A percentile compares a stretch with the other conserved stretches of the same genome.
Evolutionary conservation across 2,329 filamentous ascomycete species (phyloP).

Genomic region (Nemania sp.): DNA sequence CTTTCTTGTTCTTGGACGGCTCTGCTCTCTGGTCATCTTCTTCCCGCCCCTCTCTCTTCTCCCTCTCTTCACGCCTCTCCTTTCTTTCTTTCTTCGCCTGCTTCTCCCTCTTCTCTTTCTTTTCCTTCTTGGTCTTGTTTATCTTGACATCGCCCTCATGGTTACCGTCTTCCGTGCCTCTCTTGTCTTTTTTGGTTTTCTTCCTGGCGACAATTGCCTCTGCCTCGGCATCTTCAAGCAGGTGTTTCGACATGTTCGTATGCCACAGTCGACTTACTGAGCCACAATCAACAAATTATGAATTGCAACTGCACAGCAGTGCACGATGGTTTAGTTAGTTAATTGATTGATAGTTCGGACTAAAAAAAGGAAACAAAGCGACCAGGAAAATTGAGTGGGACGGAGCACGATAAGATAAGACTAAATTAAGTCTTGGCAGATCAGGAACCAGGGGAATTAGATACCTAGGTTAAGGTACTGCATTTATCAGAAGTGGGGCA

Average conservation of each 20-base stretch:
- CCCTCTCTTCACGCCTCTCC: constrained; percentile 30
- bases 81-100: constrained; percentile 34
- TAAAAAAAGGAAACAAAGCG: too few species aligned
- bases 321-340: too few species aligned
- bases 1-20: constrained; percentile 31
- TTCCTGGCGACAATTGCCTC: constrained; percentile 40
- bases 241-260: constrained; percentile 39
- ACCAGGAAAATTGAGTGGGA: constrained; percentile 12
- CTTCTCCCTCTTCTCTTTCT: constrained; percentile 20
- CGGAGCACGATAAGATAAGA: constrained; percentile 2
- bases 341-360: too few species aligned
- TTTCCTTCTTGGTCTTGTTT: constrained; percentile 38
- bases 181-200: constrained; percentile 47
- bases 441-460: not conserved
- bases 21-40: constrained; percentile 28
- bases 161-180: constrained; percentile 39
- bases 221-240: constrained; percentile 38
- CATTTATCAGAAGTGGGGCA: too few species aligned
- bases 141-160: constrained; percentile 33
- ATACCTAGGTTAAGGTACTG: too few species aligned
- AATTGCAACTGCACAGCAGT: too few species aligned
- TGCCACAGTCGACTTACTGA: not conserved
- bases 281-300: not conserved
- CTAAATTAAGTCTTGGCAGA: not conserved
- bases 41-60: constrained; percentile 29